Percentiles rank a stretch among this genome's conserved stretches.
Evolutionary conservation across 1,139 yeast genomes (phyloP).

Genomic region (Protomyces inouyei): DNA sequence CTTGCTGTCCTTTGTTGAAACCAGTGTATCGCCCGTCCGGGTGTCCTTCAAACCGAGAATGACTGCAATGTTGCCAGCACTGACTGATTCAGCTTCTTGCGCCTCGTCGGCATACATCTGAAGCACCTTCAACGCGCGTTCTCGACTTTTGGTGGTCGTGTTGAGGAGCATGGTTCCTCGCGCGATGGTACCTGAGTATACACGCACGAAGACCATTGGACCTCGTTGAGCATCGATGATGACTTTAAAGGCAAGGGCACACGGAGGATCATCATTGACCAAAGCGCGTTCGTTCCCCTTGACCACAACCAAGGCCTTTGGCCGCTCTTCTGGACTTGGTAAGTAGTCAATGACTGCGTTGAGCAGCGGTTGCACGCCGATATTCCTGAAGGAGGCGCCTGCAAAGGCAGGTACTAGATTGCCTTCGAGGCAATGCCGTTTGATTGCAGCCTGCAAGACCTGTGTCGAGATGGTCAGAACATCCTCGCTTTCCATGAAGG

Average conservation of each 20-base stretch:
- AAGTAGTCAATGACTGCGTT: conserved; percentile 73
- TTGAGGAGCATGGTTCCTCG: conserved; percentile 61
- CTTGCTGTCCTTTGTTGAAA: conserved; percentile 42
- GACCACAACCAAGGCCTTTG: conserved; percentile 39
- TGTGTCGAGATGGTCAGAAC: conserved; percentile 45
- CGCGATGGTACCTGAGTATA: conserved; percentile 71
- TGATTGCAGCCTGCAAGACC: conserved; percentile 54
- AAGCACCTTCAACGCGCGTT: conserved; percentile 62
- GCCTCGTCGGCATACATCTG: conserved; percentile 88
- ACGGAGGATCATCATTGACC: conserved; percentile 38
- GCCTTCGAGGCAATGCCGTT: conserved; percentile 56
- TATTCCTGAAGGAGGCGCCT: conserved; percentile 87
- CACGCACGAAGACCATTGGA: conserved; percentile 76
- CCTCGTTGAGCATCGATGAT: conserved; percentile 77
- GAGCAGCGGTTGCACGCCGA: conserved; percentile 90
- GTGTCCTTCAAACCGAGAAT: conserved; percentile 70
- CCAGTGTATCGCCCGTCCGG: conserved; percentile 84
- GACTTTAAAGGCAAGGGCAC: conserved; percentile 90
- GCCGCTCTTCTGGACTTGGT: conserved; percentile 73
- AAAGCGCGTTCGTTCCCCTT: conserved; percentile 11
- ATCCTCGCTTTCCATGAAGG: conserved; percentile 54
- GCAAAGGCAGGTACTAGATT: conserved; percentile 74
- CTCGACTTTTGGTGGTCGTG: conserved; percentile 62
- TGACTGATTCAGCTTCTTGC: conserved; percentile 57
- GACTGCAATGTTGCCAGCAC: conserved; percentile 87